Evolutionary conservation across 306 rosid genomes (phyloP).

Genomic region (Herpetospermum pedunculosum): DNA sequence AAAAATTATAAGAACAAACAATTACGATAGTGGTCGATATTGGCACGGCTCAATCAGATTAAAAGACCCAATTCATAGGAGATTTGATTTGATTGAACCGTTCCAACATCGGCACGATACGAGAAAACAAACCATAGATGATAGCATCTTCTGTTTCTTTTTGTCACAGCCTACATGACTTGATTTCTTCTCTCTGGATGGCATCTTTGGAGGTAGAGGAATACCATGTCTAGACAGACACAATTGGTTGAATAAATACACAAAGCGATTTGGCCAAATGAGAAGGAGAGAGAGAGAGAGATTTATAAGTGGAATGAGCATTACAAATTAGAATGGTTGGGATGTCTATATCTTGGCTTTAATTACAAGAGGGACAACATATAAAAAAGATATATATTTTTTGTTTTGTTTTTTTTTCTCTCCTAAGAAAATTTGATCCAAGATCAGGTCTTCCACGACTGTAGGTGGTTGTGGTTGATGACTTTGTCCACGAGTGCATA

Average conservation of each 20-base stretch:
- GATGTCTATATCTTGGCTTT: slow-evolving; percentile 27
- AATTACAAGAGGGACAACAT: slow-evolving; percentile 6
- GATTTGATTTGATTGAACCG: slow-evolving; percentile 71
- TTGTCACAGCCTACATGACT: neutral
- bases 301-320: slow-evolving; percentile 15
- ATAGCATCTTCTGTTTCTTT: neutral
- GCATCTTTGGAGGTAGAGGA: slow-evolving; percentile 4
- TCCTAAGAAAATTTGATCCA: neutral
- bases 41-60: slow-evolving; percentile 90
- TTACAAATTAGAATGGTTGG: slow-evolving; percentile 24
- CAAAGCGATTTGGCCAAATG: slow-evolving; percentile 1
- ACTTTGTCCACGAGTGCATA: slow-evolving; percentile 21
- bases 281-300: slow-evolving; percentile 1
- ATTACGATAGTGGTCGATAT: slow-evolving; percentile 28
- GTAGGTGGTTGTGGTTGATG: slow-evolving; percentile 16
- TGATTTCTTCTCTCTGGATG: neutral
- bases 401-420: neutral
- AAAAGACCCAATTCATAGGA: slow-evolving; percentile 44
- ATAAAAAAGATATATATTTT: neutral
- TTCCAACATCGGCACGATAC: slow-evolving; percentile 50
- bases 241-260: neutral
- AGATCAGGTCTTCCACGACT: slow-evolving; percentile 14
- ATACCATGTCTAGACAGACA: neutral
- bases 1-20: neutral
- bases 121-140: neutral